Percentiles rank a stretch among this genome's conserved stretches.
These are phyloP conservation scores for Trapa incisa DNA, from an alignment of 345 rosid species.

Conservation along the genomic window DNA sequence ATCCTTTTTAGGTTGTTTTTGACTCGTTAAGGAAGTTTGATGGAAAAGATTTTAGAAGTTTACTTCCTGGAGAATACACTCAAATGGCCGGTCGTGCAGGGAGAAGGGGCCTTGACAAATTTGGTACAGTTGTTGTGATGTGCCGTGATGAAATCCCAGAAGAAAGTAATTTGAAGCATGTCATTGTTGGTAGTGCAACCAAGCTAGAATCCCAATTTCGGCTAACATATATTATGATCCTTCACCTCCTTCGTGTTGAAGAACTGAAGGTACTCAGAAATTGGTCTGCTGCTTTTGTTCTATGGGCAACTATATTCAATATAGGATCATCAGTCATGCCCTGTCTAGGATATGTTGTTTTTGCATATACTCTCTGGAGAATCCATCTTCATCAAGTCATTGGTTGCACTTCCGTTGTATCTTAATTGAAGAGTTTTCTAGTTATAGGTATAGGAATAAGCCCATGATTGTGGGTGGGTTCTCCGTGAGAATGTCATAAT, in stretches of 20 bases:
- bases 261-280: constrained; percentile 67
- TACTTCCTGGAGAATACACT: constrained; percentile 97
- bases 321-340: background rate
- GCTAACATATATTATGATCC: constrained; percentile 86
- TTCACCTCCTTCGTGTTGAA: constrained; percentile 97
- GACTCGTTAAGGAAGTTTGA: constrained; percentile 87
- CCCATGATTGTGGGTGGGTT: background rate
- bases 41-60: constrained; percentile 74
- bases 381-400: background rate
- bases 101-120: constrained; percentile 91
- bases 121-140: constrained; percentile 86
- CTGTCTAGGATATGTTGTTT: background rate
- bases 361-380: background rate
- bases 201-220: constrained; percentile 89
- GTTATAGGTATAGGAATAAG: background rate
- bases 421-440: background rate
- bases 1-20: constrained; percentile 63
- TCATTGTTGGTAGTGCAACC: constrained; percentile 77
- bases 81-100: constrained; percentile 99
- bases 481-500: background rate
- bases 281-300: background rate
- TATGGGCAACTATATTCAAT: background rate
- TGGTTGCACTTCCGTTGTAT: background rate
- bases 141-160: constrained; percentile 93
- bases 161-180: constrained; percentile 45